phyloP scores from a whole-genome alignment of 345 rosid species.

The Citrus glauca region DNA sequence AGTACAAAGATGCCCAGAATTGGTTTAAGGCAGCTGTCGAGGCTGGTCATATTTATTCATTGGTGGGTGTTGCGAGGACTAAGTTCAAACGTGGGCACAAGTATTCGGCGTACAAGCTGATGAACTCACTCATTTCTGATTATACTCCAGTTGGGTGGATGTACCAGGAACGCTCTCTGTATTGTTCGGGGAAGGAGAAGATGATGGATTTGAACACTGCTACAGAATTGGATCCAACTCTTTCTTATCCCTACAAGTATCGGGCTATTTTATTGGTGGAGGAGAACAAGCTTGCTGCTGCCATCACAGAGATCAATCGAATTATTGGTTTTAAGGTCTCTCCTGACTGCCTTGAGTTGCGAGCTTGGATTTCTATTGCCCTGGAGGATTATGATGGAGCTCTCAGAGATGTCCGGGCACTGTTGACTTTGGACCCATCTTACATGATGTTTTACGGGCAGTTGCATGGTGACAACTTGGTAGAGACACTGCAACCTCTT shows the following conservation, averaged over 20 bases:
- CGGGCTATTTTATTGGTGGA: slow-evolving; percentile 70
- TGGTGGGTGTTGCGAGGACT: slow-evolving; percentile 80
- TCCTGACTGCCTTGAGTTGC: slow-evolving; percentile 82
- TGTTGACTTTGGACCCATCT: slow-evolving; percentile 75
- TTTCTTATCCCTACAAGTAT: slow-evolving; percentile 80
- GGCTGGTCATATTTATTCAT: slow-evolving; percentile 70
- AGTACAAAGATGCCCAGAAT: slow-evolving; percentile 79
- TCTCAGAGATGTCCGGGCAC: slow-evolving; percentile 74
- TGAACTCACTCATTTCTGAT: slow-evolving; percentile 60
- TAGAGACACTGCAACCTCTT: slow-evolving; percentile 65
- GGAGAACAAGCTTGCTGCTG: slow-evolving; percentile 62
- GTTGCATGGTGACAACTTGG: slow-evolving; percentile 65
- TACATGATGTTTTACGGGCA: slow-evolving; percentile 73
- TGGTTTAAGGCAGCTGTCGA: slow-evolving; percentile 75
- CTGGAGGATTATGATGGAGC: slow-evolving; percentile 82
- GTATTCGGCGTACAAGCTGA: slow-evolving; percentile 78
- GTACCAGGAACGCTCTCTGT: slow-evolving; percentile 86
- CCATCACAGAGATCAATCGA: slow-evolving; percentile 74
- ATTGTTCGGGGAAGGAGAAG: slow-evolving; percentile 75
- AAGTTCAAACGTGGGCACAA: slow-evolving; percentile 86
- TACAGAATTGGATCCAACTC: slow-evolving; percentile 83
- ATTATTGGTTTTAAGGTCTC: slow-evolving; percentile 73
- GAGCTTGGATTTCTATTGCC: slow-evolving; percentile 82
- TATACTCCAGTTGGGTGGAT: slow-evolving; percentile 79
- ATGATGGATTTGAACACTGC: slow-evolving; percentile 62